Base-by-base conservation (phyloP, 2,329 filamentous ascomycete genomes). In the Leptographium galeiforme region DNA sequence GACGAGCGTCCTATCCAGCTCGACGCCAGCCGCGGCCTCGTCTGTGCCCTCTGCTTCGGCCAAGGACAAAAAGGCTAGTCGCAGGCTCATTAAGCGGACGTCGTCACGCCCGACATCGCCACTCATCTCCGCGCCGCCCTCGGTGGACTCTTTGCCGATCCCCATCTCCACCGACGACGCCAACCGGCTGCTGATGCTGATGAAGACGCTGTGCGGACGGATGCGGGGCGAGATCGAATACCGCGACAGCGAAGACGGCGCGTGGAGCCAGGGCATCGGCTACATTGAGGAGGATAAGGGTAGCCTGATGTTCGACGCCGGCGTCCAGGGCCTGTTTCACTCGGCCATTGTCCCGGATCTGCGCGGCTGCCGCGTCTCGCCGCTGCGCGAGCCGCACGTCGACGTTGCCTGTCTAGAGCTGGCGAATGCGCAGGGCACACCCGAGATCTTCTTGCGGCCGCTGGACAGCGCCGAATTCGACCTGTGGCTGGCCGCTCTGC, bases 141-240 rank as follows among this genome's bases (percentile, higher is more conserved):
- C 75, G 6, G 72, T 82, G 55, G 80, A 84, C 63, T 81, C 79
- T 6, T 65, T 84, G 2, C 74, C 76, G 2, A 66, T 76, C 30
- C 80, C 81, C 4, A 71, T 84, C 49, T 75, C 77, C 39, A 82
- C 81, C 5, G 75, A 78, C 19, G 84, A 89, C 66, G 81, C 84
- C 41, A 84, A 84, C 60, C 85, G 81, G 62, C 76, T 91, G 32
- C 70, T 89, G 52, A 74, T 81, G 61, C 69, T 93, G 56, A 91
- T 93, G 86, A 87, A 83, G 65, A 82, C 77, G 30, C 71, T 89
- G 8, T 85, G 84, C 62, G 87, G 88, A 33, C 78, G 82, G 59
- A 93, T 91, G 87, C 82, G 82, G 61, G 87, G 87, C 53, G 81
- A 84, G 59, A 74, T 89, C 34, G 83, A 87, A 58, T 91, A 87